Evolutionary conservation across 2,329 filamentous ascomycete species (phyloP).

Genomic region (Colletotrichum salicis): DNA sequence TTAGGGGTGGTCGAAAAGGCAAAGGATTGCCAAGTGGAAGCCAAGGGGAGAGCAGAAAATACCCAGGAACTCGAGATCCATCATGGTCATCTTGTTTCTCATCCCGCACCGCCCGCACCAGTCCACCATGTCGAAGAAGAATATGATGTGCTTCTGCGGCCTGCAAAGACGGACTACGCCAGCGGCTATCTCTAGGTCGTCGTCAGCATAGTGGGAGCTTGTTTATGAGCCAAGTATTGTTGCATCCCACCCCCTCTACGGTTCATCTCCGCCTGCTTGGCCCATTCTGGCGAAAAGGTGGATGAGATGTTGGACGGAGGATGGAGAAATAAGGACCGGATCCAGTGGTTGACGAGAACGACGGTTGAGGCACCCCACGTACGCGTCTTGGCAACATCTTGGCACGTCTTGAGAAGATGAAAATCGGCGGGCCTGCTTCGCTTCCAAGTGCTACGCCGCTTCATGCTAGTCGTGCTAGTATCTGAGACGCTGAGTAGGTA

Average conservation of each 20-base stretch:
- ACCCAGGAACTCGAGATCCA: slow-evolving; percentile 16
- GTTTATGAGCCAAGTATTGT: slow-evolving; percentile 25
- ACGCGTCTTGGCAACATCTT: slow-evolving; percentile 26
- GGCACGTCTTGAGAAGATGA: slow-evolving; percentile 22
- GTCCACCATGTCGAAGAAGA: not conserved
- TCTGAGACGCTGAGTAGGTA: no score
- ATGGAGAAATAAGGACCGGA: slow-evolving; percentile 30
- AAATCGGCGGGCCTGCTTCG: not conserved
- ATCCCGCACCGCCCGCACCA: not conserved
- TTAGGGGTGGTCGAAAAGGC: not conserved
- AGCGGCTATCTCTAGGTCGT: slow-evolving; percentile 18
- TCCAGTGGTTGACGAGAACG: slow-evolving; percentile 16
- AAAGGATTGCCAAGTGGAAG: not conserved
- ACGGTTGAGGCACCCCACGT: slow-evolving; percentile 29
- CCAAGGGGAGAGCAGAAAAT: not conserved
- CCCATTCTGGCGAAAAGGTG: not conserved
- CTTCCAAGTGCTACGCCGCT: not conserved
- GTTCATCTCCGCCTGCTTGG: slow-evolving; percentile 27
- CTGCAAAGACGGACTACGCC: slow-evolving; percentile 1
- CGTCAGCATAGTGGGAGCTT: not conserved
- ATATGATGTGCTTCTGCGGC: not conserved
- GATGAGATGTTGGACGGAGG: slow-evolving; percentile 3
- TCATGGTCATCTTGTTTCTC: slow-evolving; percentile 9
- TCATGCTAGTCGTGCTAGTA: not conserved
- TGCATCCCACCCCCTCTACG: slow-evolving; percentile 1